Evolutionary conservation across 2,329 filamentous ascomycete species (phyloP), one percentile per base, ranked within the genome.

Genomic region (Ophiostoma pallidulum): DNA sequence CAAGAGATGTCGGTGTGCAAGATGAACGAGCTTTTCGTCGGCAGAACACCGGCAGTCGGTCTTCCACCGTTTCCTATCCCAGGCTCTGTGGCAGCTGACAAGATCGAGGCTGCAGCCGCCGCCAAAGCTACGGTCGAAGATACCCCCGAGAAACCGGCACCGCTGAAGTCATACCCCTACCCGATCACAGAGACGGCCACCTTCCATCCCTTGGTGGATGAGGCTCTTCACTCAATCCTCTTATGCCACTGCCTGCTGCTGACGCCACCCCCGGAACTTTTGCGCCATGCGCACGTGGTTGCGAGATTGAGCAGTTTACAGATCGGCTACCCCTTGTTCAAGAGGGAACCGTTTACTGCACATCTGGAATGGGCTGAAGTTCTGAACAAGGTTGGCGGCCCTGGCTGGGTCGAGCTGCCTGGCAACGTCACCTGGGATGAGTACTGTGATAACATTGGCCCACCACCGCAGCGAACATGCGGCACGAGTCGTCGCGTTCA

Each of bases 291-390:
- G 0, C 75, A 88, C 67, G 92, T 90, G 75, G 86, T 84, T 4
- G 84, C 86, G 14, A 80, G 86, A 5, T 72, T 92, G 2, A 74
- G 78, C 4, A 76, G 86, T 18, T 73, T 92, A 20, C 80, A 78
- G 41, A 84, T 92, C 57, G 86, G 86, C 4, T 90, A 87, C 56
- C 87, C 87, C 0, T 76, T 91, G 41, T 91, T 94, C 59, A 80
- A 89, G 53, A 73, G 80, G 0, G 80, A 82, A 20, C 73, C 83
- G 42, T 84, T 78, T 4, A 80, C 84, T 1, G 80, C 84, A 2
- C 79, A 85, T 44, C 77, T 82, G 3, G 87, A 94, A 64, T 94
- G 86, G 86, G 78, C 83, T 41, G 84, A 91, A 63, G 72, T 91
- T 0, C 63, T 92, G 9, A 75, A 80, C 0, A 75, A 78, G 26